Percentiles rank a stretch among this genome's conserved stretches.
Evolutionary conservation across 2,329 filamentous ascomycete species (phyloP).

Genomic region (Penicillium sp.): DNA sequence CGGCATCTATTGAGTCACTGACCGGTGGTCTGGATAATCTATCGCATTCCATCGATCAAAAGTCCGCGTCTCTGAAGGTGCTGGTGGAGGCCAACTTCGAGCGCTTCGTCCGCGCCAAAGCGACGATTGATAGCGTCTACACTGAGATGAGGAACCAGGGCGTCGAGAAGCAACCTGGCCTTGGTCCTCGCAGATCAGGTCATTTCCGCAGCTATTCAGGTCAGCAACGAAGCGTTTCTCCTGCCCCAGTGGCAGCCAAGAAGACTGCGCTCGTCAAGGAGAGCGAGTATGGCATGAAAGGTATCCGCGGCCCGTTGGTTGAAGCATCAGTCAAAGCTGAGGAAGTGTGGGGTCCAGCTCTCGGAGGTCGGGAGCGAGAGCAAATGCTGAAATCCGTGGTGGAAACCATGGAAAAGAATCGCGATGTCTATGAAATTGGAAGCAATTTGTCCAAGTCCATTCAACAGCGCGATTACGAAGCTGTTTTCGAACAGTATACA

Average conservation of each 20-base stretch:
- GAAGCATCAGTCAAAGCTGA: conserved; percentile 93
- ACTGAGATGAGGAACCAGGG: conserved; percentile 87
- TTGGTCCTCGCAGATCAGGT: conserved; percentile 64
- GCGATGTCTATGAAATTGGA: conserved; percentile 79
- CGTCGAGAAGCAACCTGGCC: conserved; percentile 47
- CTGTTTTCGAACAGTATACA: conserved; percentile 81
- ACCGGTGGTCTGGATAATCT: conserved; percentile 81
- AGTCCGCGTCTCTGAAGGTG: conserved; percentile 93
- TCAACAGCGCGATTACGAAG: conserved; percentile 87
- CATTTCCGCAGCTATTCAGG: conserved; percentile 59
- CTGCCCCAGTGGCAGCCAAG: conserved; percentile 54
- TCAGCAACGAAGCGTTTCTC: conserved; percentile 42
- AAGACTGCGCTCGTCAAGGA: conserved; percentile 93
- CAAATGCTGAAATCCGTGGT: conserved; percentile 79
- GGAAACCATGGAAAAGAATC: conserved; percentile 74
- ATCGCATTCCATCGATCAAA: conserved; percentile 92
- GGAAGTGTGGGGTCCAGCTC: conserved; percentile 93
- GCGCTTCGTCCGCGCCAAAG: conserved; percentile 94
- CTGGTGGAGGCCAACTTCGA: conserved; percentile 98
- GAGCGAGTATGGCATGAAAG: conserved; percentile 84
- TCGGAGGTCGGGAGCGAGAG: conserved; percentile 89
- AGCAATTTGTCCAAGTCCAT: conserved; percentile 79
- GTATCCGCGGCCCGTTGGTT: conserved; percentile 83
- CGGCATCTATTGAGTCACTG: conserved; percentile 79
- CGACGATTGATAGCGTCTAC: conserved; percentile 98